Base-by-base conservation (phyloP, 768 basidiomycete genomes). In the Rubroboletus pulcherrimus region DNA sequence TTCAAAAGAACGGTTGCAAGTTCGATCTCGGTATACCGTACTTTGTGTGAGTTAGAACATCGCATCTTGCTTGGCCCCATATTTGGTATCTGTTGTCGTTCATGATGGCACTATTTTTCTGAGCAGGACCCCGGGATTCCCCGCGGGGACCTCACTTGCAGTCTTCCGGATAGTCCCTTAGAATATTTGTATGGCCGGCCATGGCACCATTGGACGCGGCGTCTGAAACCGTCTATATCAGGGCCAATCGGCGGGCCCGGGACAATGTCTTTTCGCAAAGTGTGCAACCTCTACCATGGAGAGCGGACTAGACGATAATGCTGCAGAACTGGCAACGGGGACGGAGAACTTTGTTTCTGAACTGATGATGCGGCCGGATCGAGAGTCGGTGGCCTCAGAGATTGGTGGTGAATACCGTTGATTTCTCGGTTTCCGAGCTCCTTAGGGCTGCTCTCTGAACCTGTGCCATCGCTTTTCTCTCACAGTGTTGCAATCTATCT, bases 401-500 rank as follows among this genome's bases (percentile, higher is more conserved):
- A 73, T 82, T 14, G 74, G 72, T 57, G 79, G 79, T 66, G 54
- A 54, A 57, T 75, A 52, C 34, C 17, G 21, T 47, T 31, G 38
- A 43, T 59, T 47, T 21, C 38, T 55, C 37, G 49, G 51, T 14
- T 31, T 11, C 39, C 9, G 7, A 44, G 19, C 7, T 29, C 39
- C 19, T 10, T 17, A 26, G 12, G 50, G 19, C 51, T 21, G 24
- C 15, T 35, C 15, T 41, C 30, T 54, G 51, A 51, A 21, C 50
- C 37, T 51, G 49, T 55, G 43, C 21, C 43, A 29, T 49, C 61
- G 51, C 21, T 43, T 40, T 50, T 43, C 45, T 31, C 42, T 57
- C 64, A 15, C 44, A 71, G 91, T 88, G 15, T 73, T 93, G n/a
- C 86, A 84, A 66, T 89, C 89, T 26, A 93, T 93, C 62, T 93